Evolutionary conservation across 371 early-diverging fungal species (phyloP).

Genomic region (Mortierella sp.): DNA sequence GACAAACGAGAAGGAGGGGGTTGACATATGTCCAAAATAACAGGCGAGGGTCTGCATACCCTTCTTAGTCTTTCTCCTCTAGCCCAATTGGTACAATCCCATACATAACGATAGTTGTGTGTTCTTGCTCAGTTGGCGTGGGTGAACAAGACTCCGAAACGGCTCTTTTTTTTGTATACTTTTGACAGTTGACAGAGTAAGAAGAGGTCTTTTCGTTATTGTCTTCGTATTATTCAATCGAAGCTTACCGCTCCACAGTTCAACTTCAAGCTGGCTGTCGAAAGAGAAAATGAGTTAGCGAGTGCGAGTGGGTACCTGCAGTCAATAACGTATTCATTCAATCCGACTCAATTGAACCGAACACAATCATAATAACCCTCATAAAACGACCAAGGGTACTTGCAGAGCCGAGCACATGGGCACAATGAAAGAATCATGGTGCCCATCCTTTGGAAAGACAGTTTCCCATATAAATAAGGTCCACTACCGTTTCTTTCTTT

Average conservation of each 20-base stretch:
- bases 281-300: too few species aligned
- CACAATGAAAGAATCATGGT: not conserved
- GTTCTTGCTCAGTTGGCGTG: too few species aligned
- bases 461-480: not conserved
- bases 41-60: too few species aligned
- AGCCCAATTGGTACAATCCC: too few species aligned
- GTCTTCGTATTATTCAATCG: not conserved
- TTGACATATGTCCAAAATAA: not conserved
- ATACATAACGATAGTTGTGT: too few species aligned
- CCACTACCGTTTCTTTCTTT: not conserved
- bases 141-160: not conserved
- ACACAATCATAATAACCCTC: not conserved
- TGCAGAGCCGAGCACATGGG: slow-evolving; percentile 8
- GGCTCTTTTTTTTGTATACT: not conserved
- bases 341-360: too few species aligned
- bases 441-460: not conserved
- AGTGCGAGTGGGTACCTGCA: too few species aligned
- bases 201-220: not conserved
- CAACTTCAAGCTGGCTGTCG: too few species aligned
- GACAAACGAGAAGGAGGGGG: too few species aligned
- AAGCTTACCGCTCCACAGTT: slow-evolving; percentile 20
- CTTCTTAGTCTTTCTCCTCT: too few species aligned
- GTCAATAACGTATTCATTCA: too few species aligned
- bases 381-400: not conserved
- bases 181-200: slow-evolving; percentile 7